phyloP scores from a whole-genome alignment of 1,284 basidiomycete genomes.

The Moniliophthora roreri region DNA sequence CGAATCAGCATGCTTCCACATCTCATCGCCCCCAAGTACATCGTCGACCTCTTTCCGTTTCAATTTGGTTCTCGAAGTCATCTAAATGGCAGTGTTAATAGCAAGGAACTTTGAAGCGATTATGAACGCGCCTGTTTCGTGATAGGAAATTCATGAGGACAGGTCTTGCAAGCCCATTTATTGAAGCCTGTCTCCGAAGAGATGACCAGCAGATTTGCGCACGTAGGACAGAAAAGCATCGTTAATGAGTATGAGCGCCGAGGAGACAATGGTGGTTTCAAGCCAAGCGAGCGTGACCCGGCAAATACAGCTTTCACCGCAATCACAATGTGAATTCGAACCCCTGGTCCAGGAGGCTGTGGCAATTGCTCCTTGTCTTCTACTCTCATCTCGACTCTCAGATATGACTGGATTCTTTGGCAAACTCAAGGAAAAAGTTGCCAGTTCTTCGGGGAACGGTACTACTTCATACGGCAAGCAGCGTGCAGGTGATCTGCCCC shows the following conservation, averaged over 20 bases:
- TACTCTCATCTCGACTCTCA: too few species aligned
- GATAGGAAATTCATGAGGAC: conserved; percentile 95
- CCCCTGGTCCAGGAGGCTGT: too few species aligned
- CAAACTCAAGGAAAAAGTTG: too few species aligned
- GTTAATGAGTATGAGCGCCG: neutral
- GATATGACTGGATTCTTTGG: too few species aligned
- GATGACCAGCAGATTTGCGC: conserved; percentile 89
- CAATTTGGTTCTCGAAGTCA: conserved; percentile 84
- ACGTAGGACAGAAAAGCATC: conserved; percentile 96
- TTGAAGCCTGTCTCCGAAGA: conserved; percentile 73
- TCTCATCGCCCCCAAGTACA: conserved; percentile 90
- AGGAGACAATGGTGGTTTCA: neutral
- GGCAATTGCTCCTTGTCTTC: too few species aligned
- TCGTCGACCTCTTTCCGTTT: conserved; percentile 90
- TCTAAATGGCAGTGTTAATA: conserved; percentile 41
- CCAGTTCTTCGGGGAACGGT: neutral
- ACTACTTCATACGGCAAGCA: neutral
- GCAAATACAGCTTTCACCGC: too few species aligned
- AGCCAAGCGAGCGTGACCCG: too few species aligned
- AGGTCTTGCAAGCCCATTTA: conserved; percentile 94
- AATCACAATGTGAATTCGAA: too few species aligned
- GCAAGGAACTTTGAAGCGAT: neutral
- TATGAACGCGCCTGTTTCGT: conserved; percentile 60
- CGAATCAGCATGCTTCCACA: conserved; percentile 95
- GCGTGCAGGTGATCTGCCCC: conserved; percentile 28